Base-by-base conservation (phyloP, 2,329 filamentous ascomycete species). In the Pestalotiopsis sp. region DNA sequence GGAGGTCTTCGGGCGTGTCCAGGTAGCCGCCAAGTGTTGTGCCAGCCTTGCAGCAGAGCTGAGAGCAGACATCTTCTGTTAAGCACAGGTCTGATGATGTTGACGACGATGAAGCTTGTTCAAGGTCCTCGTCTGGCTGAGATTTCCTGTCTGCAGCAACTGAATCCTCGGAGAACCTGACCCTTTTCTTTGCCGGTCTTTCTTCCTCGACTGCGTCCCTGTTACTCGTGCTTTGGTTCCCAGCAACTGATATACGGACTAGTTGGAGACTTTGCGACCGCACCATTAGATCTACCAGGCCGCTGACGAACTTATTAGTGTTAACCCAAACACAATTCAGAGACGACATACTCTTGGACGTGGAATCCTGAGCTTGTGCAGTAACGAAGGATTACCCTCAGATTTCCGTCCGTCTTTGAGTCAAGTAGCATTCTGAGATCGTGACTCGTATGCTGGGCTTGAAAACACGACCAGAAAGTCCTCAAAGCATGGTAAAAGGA, bases 391-490 rank as follows among this genome's bases (percentile, higher is more conserved):
- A 59, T 36, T 17, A 59, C 27, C 12, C 57, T 12, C 9, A 59
- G 11, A 59, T 36, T 36, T 1, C 27, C 57, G 2, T 59, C 57
- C 7, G 57, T 27, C 23, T 36, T 59, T 2, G 57, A 36, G 23
- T 59, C 57, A 2, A 59, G 17, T 5, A 59, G 12, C 12, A 59
- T 3, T 3, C 69, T 58, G 2, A 70, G 57, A 23, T 70, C 69
- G 31, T 70, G 69, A 27, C 67, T 63, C 6, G 64, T 68, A 58
- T 70, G 69, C n/a, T 70, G 49, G 4, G 63, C 36, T n/a, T 68
- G 69, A 13, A 70, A 57, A 41, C 69, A 70, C 3, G 69, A 68
- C 69, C 69, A 70, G 23, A 70, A 70, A 14, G 36, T 64, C 23
- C 60, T 39, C 1, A 70, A 52, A 27, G 67, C 69, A n/a, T 70